Base-by-base conservation (phyloP, 805 yeast genomes). In the Komagataella phaffii region DNA sequence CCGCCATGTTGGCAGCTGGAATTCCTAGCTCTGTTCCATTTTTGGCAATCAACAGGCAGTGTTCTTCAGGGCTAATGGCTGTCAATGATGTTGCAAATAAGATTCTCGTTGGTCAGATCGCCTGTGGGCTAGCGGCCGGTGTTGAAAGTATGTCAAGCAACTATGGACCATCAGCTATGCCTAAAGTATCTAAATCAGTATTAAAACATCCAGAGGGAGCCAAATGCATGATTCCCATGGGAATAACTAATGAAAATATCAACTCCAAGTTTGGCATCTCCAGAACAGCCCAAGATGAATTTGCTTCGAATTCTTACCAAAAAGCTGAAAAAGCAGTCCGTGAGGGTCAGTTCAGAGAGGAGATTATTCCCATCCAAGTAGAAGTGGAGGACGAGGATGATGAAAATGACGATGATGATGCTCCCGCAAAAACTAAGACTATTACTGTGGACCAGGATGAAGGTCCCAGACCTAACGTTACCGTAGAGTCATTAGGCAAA, bases 211-310 rank as follows among this genome's bases (percentile, higher is more conserved):
- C 73, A 57, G 61, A 64, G 49, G 76, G 71, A 48, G 83, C 84
- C n/a, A 72, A 72, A 55, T 91, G 97, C 70, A 70, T 85, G 67
- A 80, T 91, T 56, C 98, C 98, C 57, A 91, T 91, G 98, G 98
- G 98, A 48, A 82, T 83, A 61, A 91, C 98, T 51, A 86, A 88
- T 63, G 98, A 91, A 72, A 91, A 91, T 66, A 86, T 91, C 52
- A 90, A 95, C 24, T 66, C 68, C 46, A 76, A 76, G 65, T 90
- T 74, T 68, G 66, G 69, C 55, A 74, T 91, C 54, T 61, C 81
- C 24, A 80, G 98, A 66, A 60, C 64, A 36, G 80, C 74, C 55
- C 98, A 90, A 69, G 99, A 91, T 66, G 83, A 71, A 54, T 93
- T 89, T 69, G 95, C 97, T 40, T 96, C 96, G 19, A 64, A 69